Evolutionary conservation across 495 filamentous ascomycete species (phyloP), one percentile per base, ranked within the genome.

Genomic region (Hypoxylon subgilvum): DNA sequence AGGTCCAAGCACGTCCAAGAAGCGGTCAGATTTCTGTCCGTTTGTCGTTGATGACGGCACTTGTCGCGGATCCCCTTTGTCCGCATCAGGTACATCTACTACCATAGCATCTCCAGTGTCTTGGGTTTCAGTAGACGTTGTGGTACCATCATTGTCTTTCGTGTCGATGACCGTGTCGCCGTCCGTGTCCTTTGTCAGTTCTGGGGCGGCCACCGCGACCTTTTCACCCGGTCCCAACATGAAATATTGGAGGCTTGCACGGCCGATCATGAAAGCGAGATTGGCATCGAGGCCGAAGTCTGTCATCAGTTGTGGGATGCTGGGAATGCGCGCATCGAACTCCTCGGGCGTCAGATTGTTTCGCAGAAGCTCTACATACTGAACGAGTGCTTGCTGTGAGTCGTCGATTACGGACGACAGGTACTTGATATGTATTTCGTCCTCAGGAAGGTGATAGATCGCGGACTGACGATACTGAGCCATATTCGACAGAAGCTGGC

Each of bases 291-390:
- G 76, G 9, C 89, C 89, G 64, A 87, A 96, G 2, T 95, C 87
- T 16, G 76, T 76, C 61, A 96, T 85, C 22, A 99, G 77, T 14
- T 80, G 76, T 2, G 83, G 71, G 36, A 96, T 79, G 38, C 82
- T 83, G 1, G 95, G 95, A n/a, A 97, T 84, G 31, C 86, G 82
- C 5, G 78, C 76, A 67, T 95, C 88, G 61, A 97, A 97, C 28
- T 94, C 86, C 23, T 87, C 85, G 3, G 84, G 75, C 0, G 87
- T 77, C 9, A 97, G 69, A 65, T 90, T 92, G 66, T 83, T 90
- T 52, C 88, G 86, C 39, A 99, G 79, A 12, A 97, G 75, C 64
- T 97, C 94, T 10, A 97, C 78, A 65, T 94, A 97, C 62, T 96
- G 93, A 13, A 82, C 81, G 7, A 97, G 82, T 31, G 93, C 83